These are phyloP conservation scores for Rhodocollybia butyracea DNA, from an alignment of 768 basidiomycete species.

Conservation along the genomic window DNA sequence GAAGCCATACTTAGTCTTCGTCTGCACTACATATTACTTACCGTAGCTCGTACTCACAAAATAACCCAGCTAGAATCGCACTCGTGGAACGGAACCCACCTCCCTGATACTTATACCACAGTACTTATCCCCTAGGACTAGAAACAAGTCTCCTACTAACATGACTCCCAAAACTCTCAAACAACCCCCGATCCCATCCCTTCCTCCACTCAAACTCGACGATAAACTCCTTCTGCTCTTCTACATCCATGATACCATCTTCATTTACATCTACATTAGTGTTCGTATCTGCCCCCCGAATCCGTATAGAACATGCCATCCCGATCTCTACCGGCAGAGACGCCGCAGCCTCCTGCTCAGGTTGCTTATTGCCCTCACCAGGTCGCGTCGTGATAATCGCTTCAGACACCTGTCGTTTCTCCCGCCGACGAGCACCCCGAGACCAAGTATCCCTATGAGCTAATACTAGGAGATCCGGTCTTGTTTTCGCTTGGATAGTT, in stretches of 20 bases:
- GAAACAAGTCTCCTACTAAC: conserved; percentile 55
- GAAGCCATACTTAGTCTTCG: too few relatives aligned
- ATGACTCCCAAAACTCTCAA: conserved; percentile 70
- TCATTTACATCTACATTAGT: too few relatives aligned
- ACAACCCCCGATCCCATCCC: conserved; percentile 53
- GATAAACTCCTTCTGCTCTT: neutral
- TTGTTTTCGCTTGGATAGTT: conserved; percentile 6
- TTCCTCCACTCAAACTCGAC: conserved; percentile 61
- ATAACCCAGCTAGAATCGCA: too few relatives aligned
- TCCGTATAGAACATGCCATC: conserved; percentile 22
- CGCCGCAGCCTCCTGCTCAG: neutral
- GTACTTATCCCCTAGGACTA: too few relatives aligned
- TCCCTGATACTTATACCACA: too few relatives aligned
- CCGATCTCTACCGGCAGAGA: neutral
- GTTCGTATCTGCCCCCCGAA: neutral
- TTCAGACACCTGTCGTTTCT: conserved; percentile 20
- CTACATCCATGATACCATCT: conserved; percentile 6
- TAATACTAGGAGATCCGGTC: conserved; percentile 20
- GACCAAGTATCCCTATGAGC: conserved; percentile 61
- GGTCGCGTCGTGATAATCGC: neutral
- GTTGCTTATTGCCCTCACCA: too few relatives aligned
- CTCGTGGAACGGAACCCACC: too few relatives aligned
- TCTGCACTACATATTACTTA: too few relatives aligned
- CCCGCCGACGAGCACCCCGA: conserved; percentile 55
- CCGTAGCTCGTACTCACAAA: too few relatives aligned